Evolutionary conservation across 2,329 filamentous ascomycete genomes (phyloP).

Genomic region (Colletotrichum filicis): DNA sequence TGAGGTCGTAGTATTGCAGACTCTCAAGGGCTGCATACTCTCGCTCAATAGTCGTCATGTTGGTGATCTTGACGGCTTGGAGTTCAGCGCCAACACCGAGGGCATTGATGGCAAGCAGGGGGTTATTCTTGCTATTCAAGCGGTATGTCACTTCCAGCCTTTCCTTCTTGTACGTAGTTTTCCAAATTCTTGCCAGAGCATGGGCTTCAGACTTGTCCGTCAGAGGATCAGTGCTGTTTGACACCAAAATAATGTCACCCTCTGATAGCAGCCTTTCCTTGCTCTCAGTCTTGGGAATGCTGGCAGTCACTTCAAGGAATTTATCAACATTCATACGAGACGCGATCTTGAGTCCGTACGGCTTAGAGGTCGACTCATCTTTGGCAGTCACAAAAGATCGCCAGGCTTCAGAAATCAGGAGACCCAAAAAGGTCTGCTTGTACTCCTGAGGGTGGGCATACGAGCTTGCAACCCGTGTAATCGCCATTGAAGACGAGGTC

Average conservation of each 20-base stretch:
- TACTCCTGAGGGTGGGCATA: slow-evolving; percentile 84
- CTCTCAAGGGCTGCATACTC: slow-evolving; percentile 94
- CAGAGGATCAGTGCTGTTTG: slow-evolving; percentile 78
- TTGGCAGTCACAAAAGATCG: slow-evolving; percentile 90
- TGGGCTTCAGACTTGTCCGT: slow-evolving; percentile 74
- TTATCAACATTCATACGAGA: slow-evolving; percentile 92
- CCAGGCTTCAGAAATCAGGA: slow-evolving; percentile 95
- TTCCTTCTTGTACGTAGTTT: slow-evolving; percentile 83
- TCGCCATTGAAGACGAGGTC: slow-evolving; percentile 65
- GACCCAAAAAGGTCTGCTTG: slow-evolving; percentile 88
- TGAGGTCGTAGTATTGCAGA: slow-evolving; percentile 94
- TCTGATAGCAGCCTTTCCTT: slow-evolving; percentile 80
- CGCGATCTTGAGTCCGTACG: slow-evolving; percentile 88
- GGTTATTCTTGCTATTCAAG: slow-evolving; percentile 74
- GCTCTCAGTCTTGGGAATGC: slow-evolving; percentile 76
- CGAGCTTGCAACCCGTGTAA: slow-evolving; percentile 79
- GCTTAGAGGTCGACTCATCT: slow-evolving; percentile 83
- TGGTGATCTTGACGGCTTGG: slow-evolving; percentile 85
- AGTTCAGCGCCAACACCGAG: slow-evolving; percentile 78
- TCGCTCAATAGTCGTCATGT: slow-evolving; percentile 93
- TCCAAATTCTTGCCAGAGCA: slow-evolving; percentile 86
- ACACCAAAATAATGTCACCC: slow-evolving; percentile 90
- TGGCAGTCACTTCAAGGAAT: slow-evolving; percentile 91
- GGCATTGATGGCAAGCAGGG: slow-evolving; percentile 61
- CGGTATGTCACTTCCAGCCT: slow-evolving; percentile 88